Conservation (phyloP, 495 filamentous ascomycete genomes). For the Chaetomium tenue region DNA sequence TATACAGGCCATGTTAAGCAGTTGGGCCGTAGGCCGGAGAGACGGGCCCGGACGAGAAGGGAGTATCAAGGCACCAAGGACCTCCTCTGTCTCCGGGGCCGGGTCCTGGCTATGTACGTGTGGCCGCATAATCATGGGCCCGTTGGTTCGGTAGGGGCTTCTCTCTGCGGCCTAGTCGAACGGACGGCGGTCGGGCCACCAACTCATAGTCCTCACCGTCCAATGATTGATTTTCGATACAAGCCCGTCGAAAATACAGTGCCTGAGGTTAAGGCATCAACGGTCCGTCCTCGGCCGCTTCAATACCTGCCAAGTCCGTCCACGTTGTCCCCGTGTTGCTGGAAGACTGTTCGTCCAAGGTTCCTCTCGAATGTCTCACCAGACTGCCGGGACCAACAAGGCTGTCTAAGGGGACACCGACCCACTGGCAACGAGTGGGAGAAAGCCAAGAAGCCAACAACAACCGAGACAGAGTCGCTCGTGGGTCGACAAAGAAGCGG, state of each 20-base stretch:
- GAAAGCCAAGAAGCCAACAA: neutral
- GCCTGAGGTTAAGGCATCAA: slow-evolving; percentile 1
- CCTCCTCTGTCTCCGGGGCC: neutral
- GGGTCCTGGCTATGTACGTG: neutral
- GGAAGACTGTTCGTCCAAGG: neutral
- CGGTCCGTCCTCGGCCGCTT: neutral
- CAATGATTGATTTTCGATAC: slow-evolving; percentile 10
- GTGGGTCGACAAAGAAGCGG: too few species aligned
- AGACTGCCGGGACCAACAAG: neutral
- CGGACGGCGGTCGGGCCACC: neutral
- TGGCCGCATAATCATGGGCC: neutral
- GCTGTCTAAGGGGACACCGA: neutral
- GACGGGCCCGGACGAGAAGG: neutral
- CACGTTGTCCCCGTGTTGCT: neutral
- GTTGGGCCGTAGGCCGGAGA: slow-evolving; percentile 1
- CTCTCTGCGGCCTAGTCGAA: neutral
- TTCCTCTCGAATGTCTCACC: neutral
- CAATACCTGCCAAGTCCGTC: neutral
- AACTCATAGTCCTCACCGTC: neutral
- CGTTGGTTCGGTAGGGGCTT: neutral
- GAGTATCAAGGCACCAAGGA: neutral
- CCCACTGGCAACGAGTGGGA: neutral
- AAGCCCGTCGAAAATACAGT: neutral
- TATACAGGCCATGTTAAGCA: neutral
- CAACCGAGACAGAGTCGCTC: too few species aligned